Conservation (phyloP, 1,139 yeast species). For the Zygoascus sp. region DNA sequence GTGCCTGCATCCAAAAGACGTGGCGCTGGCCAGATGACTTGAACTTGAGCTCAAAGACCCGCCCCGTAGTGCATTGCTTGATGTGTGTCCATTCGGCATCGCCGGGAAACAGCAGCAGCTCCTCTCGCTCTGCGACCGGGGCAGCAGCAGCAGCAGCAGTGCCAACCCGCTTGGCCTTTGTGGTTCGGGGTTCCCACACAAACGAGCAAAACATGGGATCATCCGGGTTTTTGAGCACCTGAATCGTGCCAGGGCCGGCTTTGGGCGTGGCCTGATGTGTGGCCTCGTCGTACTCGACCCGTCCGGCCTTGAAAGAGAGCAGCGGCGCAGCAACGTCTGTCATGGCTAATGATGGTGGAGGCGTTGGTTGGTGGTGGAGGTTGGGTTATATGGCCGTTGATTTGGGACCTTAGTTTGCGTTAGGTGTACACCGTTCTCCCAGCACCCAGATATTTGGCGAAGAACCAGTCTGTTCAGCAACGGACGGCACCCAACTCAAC, state of each 20-base stretch:
- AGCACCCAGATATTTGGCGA: no score
- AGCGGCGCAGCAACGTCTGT: conserved; percentile 22
- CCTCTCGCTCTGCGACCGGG: conserved; percentile 44
- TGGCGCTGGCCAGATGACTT: conserved; percentile 78
- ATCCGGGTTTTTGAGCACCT: conserved; percentile 62
- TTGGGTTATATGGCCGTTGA: neutral
- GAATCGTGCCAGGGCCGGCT: conserved; percentile 70
- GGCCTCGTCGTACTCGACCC: conserved; percentile 67
- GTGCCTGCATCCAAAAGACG: conserved; percentile 89
- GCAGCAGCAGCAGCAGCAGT: neutral
- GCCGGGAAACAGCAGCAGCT: conserved; percentile 82
- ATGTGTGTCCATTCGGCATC: conserved; percentile 83
- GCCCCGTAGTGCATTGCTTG: conserved; percentile 69
- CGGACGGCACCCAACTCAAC: no score
- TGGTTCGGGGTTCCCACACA: conserved; percentile 52
- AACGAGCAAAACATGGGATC: conserved; percentile 50
- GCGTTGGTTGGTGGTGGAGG: neutral
- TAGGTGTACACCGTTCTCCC: no score
- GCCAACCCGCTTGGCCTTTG: conserved; percentile 2
- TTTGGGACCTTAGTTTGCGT: conserved; percentile 1
- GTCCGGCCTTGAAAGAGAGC: conserved; percentile 77
- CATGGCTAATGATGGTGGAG: conserved; percentile 6
- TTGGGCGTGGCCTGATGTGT: conserved; percentile 70
- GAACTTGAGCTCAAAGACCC: conserved; percentile 80
- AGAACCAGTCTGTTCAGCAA: no score